Percentiles rank a stretch among this genome's conserved stretches.
Conservation (phyloP, 345 rosid genomes). For the Syzygium grande region DNA sequence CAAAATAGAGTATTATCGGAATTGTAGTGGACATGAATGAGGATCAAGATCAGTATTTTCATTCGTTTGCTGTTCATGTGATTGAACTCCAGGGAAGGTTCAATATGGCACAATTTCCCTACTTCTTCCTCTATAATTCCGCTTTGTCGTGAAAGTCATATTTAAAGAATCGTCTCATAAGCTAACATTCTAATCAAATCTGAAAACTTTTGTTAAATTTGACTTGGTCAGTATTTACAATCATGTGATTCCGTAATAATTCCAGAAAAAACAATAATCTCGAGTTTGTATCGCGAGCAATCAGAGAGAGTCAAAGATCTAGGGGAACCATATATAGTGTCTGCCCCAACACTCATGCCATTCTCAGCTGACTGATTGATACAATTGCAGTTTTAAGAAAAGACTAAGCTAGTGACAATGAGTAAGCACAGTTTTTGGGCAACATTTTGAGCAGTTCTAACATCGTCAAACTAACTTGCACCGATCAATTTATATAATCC, state of each 20-base stretch:
- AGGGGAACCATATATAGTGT: too few species aligned
- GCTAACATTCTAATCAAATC: background rate
- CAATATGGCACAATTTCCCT: background rate
- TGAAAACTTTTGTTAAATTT: background rate
- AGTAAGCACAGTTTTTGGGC: too few species aligned
- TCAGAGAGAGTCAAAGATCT: too few species aligned
- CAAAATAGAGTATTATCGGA: background rate
- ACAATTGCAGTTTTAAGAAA: too few species aligned
- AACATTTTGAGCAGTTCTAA: constrained; percentile 12
- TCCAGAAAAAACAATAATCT: too few species aligned
- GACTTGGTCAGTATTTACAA: too few species aligned
- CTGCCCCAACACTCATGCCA: too few species aligned
- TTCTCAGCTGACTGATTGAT: too few species aligned
- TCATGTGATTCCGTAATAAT: too few species aligned
- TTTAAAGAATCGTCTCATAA: background rate
- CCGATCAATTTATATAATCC: constrained; percentile 27
- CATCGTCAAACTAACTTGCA: constrained; percentile 24
- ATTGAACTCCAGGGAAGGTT: background rate
- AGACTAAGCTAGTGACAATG: too few species aligned
- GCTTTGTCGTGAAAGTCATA: background rate
- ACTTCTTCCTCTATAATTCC: background rate
- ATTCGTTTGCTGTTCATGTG: background rate
- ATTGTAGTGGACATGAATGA: background rate
- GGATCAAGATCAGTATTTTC: background rate
- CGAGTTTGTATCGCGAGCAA: too few species aligned